These are phyloP conservation scores for Eucalyptus microcorys DNA, from an alignment of 345 rosid genomes.

Conservation along the genomic window DNA sequence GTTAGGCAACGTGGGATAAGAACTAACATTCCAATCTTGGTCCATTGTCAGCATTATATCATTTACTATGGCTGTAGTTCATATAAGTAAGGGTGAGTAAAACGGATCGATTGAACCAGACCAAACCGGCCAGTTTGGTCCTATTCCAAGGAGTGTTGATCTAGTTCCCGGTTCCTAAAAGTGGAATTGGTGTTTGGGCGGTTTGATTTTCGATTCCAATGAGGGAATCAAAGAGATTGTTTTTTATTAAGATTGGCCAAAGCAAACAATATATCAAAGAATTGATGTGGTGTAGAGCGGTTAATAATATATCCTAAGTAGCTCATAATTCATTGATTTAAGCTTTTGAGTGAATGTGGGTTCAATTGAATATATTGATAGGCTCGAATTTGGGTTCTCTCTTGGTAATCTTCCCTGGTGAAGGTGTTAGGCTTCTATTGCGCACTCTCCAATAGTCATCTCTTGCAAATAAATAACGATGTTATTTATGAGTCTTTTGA, in stretches of 20 bases:
- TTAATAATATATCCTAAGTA: not conserved
- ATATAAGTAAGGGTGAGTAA: no score
- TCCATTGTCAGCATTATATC: not conserved
- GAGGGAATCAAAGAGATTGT: rapidly evolving
- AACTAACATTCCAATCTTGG: not conserved
- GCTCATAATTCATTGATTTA: rapidly evolving
- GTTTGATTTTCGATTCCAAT: rapidly evolving
- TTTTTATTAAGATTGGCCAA: no score
- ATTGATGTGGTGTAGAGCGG: rapidly evolving
- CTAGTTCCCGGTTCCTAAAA: rapidly evolving
- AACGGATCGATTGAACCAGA: not conserved
- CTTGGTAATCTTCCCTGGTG: no score
- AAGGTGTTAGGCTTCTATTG: no score
- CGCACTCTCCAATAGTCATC: rapidly evolving
- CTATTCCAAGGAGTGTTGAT: not conserved
- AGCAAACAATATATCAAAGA: no score
- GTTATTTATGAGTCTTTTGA: not conserved
- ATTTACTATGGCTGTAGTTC: not conserved
- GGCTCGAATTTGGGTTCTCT: no score
- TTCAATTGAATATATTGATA: no score
- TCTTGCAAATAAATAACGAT: no score
- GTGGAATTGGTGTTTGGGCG: not conserved
- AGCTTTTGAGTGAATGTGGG: rapidly evolving
- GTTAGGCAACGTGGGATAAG: not conserved
- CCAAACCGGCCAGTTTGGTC: not conserved